A percentile compares a stretch with the other conserved stretches of the same genome.
These are phyloP conservation scores for Mycosphaerella arachidis DNA, from an alignment of 2,329 filamentous ascomycete genomes.

Conservation along the genomic window DNA sequence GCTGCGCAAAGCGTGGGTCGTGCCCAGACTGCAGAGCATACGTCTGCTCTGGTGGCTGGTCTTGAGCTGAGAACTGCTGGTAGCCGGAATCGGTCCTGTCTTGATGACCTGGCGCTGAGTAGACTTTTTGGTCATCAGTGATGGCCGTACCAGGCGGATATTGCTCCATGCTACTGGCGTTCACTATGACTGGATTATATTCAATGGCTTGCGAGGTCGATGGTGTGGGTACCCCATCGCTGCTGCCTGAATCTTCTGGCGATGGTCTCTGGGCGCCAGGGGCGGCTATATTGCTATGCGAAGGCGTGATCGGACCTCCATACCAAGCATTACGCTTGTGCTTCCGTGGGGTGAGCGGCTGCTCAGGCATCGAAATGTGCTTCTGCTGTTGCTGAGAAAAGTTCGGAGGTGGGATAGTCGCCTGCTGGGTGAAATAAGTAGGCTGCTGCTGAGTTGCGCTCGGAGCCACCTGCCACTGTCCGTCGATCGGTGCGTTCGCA, in stretches of 20 bases:
- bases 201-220: slow-evolving; percentile 47
- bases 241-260: slow-evolving; percentile 53
- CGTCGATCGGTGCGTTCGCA: slow-evolving; percentile 34
- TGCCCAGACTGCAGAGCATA: slow-evolving; percentile 34
- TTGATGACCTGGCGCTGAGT: slow-evolving; percentile 26
- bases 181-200: slow-evolving; percentile 50
- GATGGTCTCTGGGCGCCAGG: slow-evolving; percentile 44
- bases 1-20: slow-evolving; percentile 29
- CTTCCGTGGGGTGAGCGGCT: slow-evolving; percentile 52
- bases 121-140: slow-evolving; percentile 40
- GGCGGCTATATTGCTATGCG: slow-evolving; percentile 13
- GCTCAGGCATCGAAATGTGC: slow-evolving; percentile 35
- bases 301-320: slow-evolving; percentile 46
- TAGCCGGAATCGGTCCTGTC: slow-evolving; percentile 33
- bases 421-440: slow-evolving; percentile 12
- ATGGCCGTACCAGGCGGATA: slow-evolving; percentile 34
- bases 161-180: slow-evolving; percentile 47
- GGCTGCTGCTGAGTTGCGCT: slow-evolving; percentile 19
- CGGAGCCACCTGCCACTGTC: slow-evolving; percentile 26
- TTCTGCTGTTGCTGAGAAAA: slow-evolving; percentile 33
- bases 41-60: slow-evolving; percentile 24
- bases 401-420: slow-evolving; percentile 21
- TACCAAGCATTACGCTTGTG: slow-evolving; percentile 70
- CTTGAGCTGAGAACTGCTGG: slow-evolving; percentile 26
- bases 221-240: slow-evolving; percentile 52